These are phyloP conservation scores for Solanum rostratum DNA, from an alignment of 257 asterid species.

Conservation along the genomic window DNA sequence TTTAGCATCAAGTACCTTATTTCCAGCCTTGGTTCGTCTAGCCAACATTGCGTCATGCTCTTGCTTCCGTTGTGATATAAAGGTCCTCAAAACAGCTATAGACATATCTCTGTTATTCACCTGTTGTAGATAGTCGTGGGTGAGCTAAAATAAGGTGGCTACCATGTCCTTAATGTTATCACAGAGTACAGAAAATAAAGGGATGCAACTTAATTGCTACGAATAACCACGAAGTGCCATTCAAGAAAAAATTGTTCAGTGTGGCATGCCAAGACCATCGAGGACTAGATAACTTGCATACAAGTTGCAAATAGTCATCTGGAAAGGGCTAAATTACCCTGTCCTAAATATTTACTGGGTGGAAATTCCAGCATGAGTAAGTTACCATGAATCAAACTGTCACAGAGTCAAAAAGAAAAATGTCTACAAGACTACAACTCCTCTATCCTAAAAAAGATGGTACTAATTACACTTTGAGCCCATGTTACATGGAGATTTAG, in stretches of 20 bases:
- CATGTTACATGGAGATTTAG: not conserved
- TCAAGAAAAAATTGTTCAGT: not conserved
- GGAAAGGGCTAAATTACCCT: not conserved
- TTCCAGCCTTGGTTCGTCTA: slow-evolving; percentile 38
- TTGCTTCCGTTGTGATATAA: slow-evolving; percentile 48
- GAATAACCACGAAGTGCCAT: not conserved
- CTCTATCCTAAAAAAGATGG: not conserved
- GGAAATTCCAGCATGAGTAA: not conserved
- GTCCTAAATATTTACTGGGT: not conserved
- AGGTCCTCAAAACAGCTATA: slow-evolving; percentile 82
- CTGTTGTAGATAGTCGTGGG: slow-evolving; percentile 27
- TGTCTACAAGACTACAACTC: not conserved
- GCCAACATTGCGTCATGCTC: slow-evolving; percentile 55
- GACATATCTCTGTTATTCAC: slow-evolving; percentile 96
- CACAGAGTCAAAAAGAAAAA: not conserved
- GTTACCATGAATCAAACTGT: not conserved
- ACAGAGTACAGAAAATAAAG: not conserved
- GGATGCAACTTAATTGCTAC: not conserved
- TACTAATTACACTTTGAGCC: not conserved
- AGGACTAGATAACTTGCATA: not conserved
- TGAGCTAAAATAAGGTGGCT: not conserved
- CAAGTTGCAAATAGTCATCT: not conserved
- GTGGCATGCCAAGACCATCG: not conserved
- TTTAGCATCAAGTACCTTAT: slow-evolving; percentile 17
- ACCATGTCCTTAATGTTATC: not conserved